Conservation (phyloP, 1,284 basidiomycete genomes). For the Irpex lacteus region DNA sequence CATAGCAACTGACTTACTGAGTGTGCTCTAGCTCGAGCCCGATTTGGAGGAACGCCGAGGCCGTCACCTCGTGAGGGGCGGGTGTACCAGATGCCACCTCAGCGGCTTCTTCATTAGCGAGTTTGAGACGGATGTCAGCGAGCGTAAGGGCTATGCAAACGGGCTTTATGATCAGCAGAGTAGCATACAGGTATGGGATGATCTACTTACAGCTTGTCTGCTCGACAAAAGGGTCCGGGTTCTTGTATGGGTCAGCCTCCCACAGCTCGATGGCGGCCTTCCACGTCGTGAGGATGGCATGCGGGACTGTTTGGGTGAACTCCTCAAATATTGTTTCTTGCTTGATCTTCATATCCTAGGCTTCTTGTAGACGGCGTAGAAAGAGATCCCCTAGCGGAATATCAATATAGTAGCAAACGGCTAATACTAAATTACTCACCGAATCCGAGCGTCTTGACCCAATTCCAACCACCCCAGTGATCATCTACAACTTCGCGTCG, state of each 20-base stretch:
- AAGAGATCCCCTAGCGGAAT: not conserved
- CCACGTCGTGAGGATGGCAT: conserved; percentile 6
- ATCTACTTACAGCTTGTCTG: conserved; percentile 1
- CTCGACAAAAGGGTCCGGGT: conserved; percentile 12
- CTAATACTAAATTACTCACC: conserved; percentile 1
- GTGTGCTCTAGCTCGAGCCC: conserved; percentile 14
- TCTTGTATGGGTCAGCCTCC: conserved; percentile 9
- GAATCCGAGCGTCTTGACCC: conserved; percentile 11
- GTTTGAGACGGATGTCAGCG: conserved; percentile 4
- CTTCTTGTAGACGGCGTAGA: conserved; percentile 1
- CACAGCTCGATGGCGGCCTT: conserved; percentile 6
- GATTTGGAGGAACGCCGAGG: conserved; percentile 5
- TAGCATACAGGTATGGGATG: no score
- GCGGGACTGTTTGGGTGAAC: conserved; percentile 2
- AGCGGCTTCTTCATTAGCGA: conserved; percentile 7
- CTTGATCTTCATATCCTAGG: conserved; percentile 1
- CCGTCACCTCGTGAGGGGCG: conserved; percentile 6
- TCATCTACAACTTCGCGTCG: conserved; percentile 15
- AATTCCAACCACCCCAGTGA: conserved; percentile 17
- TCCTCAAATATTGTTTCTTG: conserved; percentile 3
- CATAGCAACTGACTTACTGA: conserved; percentile 10
- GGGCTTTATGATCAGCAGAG: not conserved
- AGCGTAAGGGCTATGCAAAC: not conserved
- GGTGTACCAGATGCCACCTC: not conserved
- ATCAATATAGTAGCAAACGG: no score